These are phyloP conservation scores for Hagleromyces aurorensis DNA, from an alignment of 805 yeast genomes.

Conservation along the genomic window DNA sequence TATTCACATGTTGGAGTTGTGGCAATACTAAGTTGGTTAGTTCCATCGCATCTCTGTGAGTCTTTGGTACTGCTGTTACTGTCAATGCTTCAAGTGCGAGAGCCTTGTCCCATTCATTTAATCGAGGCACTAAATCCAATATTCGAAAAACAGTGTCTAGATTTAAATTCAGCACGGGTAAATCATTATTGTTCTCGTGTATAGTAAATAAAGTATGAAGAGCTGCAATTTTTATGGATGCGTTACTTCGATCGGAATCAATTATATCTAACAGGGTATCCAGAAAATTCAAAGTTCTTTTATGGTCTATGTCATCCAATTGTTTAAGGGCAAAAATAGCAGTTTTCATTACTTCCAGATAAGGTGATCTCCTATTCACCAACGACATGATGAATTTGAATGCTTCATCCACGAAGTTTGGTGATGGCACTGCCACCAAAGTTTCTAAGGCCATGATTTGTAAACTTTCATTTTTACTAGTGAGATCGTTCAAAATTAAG, in stretches of 20 bases:
- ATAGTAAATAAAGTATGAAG: constrained; percentile 59
- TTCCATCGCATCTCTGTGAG: constrained; percentile 53
- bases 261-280: constrained; percentile 16
- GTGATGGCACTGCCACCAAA: constrained; percentile 48
- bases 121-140: constrained; percentile 28
- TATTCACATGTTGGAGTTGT: constrained; percentile 68
- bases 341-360: constrained; percentile 52
- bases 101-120: constrained; percentile 68
- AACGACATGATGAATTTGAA: constrained; percentile 32
- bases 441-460: constrained; percentile 60
- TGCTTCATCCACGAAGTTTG: constrained; percentile 43
- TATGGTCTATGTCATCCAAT: constrained; percentile 48
- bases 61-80: constrained; percentile 61
- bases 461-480: constrained; percentile 39
- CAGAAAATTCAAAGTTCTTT: constrained; percentile 42
- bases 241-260: constrained; percentile 42
- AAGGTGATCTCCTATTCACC: constrained; percentile 39
- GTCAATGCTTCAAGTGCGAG: constrained; percentile 55
- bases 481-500: constrained; percentile 44
- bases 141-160: constrained; percentile 33
- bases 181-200: constrained; percentile 39
- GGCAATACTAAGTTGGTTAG: constrained; percentile 62
- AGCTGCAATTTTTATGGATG: constrained; percentile 62
- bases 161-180: constrained; percentile 32
- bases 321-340: constrained; percentile 67